These are phyloP conservation scores for Fistulifera solaris DNA, from an alignment of 108 stramenopile genomes.

Conservation along the genomic window DNA sequence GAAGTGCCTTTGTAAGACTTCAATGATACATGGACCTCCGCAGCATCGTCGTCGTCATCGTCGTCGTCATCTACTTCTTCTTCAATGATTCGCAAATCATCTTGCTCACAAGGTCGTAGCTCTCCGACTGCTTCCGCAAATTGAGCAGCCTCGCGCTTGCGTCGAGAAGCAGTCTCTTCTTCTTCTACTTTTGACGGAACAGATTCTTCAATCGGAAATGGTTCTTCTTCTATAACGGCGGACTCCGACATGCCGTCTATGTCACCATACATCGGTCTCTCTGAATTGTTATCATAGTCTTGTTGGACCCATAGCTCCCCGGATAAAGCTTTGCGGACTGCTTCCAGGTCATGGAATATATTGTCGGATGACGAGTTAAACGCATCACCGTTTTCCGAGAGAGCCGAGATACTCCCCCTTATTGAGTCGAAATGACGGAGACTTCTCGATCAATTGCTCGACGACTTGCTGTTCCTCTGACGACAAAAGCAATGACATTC, in stretches of 20 bases:
- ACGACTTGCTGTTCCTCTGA: too few relatives aligned
- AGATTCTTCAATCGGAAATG: not conserved
- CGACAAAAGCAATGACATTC: too few relatives aligned
- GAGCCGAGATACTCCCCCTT: too few relatives aligned
- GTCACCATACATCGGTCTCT: not conserved
- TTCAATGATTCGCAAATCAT: slow-evolving; percentile 52
- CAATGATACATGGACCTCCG: not conserved
- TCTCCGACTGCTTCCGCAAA: slow-evolving; percentile 77
- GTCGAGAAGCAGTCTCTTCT: slow-evolving; percentile 36
- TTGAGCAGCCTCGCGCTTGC: slow-evolving; percentile 50
- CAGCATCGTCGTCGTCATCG: slow-evolving; percentile 24
- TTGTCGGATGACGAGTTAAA: too few relatives aligned
- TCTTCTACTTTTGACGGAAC: not conserved
- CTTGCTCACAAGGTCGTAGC: slow-evolving; percentile 16
- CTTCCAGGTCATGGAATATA: too few relatives aligned
- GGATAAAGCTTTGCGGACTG: not conserved
- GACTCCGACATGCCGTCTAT: not conserved
- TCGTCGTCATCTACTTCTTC: slow-evolving; percentile 30
- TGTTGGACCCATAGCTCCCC: not conserved
- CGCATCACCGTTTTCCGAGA: too few relatives aligned
- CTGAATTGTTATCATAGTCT: not conserved
- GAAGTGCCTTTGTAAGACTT: not conserved
- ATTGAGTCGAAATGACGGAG: too few relatives aligned
- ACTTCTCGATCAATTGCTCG: too few relatives aligned
- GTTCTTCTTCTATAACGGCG: not conserved